These are phyloP conservation scores for Ascochyta lentis DNA, from an alignment of 2,329 filamentous ascomycete genomes.

Conservation along the genomic window DNA sequence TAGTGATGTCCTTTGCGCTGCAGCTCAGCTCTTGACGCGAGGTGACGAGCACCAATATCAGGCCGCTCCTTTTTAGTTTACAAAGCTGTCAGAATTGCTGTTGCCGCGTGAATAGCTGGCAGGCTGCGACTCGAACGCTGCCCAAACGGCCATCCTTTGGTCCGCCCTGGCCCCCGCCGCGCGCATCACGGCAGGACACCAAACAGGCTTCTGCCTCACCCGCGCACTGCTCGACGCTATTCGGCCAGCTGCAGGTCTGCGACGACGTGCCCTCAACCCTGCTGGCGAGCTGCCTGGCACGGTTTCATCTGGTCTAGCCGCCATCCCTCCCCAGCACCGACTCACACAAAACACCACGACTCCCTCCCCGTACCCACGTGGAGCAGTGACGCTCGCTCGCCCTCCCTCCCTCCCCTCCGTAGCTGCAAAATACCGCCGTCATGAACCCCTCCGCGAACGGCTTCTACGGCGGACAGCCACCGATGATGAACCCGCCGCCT, in stretches of 20 bases:
- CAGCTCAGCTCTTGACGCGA: neutral
- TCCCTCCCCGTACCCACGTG: slow-evolving; percentile 15
- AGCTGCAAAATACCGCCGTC: slow-evolving; percentile 11
- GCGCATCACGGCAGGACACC: slow-evolving; percentile 19
- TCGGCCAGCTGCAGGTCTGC: slow-evolving; percentile 36
- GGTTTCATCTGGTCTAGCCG: slow-evolving; percentile 40
- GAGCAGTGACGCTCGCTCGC: slow-evolving; percentile 20
- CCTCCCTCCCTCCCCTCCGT: slow-evolving; percentile 10
- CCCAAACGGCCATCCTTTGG: slow-evolving; percentile 10
- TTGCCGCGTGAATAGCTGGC: slow-evolving; percentile 2
- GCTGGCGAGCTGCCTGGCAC: slow-evolving; percentile 30
- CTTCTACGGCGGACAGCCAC: slow-evolving; percentile 45
- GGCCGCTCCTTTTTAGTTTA: neutral
- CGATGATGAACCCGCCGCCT: slow-evolving; percentile 49
- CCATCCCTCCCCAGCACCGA: slow-evolving; percentile 3
- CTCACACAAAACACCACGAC: slow-evolving; percentile 33
- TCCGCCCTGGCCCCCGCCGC: slow-evolving; percentile 11
- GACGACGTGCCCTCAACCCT: slow-evolving; percentile 32
- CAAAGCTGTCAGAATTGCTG: neutral
- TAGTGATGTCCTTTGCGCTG: neutral
- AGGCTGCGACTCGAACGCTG: neutral
- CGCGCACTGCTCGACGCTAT: slow-evolving; percentile 23
- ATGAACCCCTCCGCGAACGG: slow-evolving; percentile 45
- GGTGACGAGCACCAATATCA: neutral
- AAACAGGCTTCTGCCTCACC: slow-evolving; percentile 34